Evolutionary conservation across 78 protist species (phyloP).

Genomic region (Dictyostelium firmibasis): DNA sequence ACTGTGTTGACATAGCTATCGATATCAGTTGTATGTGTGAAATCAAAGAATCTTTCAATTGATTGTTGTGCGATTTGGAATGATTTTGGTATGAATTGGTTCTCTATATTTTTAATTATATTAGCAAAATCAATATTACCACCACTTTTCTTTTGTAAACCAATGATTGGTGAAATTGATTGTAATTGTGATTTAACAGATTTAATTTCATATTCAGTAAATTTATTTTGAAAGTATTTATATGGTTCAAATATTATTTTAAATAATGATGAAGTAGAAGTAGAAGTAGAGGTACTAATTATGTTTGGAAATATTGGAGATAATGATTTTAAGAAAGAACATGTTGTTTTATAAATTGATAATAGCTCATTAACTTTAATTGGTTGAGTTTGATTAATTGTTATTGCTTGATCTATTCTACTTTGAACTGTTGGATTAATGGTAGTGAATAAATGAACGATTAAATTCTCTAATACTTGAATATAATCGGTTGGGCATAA

Average conservation of each 20-base stretch:
- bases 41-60: constrained; percentile 42
- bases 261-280: background rate
- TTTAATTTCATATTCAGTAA: constrained; percentile 36
- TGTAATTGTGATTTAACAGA: background rate
- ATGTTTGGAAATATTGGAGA: background rate
- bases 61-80: constrained; percentile 17
- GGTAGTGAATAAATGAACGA: background rate
- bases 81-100: constrained; percentile 14
- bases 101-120: constrained; percentile 34
- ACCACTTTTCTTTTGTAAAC: constrained; percentile 4
- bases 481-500: background rate
- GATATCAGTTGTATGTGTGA: constrained; percentile 36
- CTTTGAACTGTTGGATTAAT: constrained; percentile 13
- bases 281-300: no score
- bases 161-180: background rate
- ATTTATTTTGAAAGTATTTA: constrained; percentile 45
- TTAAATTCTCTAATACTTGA: background rate
- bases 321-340: constrained; percentile 16
- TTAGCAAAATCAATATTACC: constrained; percentile 31
- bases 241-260: constrained; percentile 53
- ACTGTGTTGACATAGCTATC: background rate
- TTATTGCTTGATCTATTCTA: constrained; percentile 10
- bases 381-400: background rate
- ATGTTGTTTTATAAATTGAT: constrained; percentile 33
- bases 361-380: constrained; percentile 18